These are phyloP conservation scores for Herpotrichia juniperi DNA, from an alignment of 2,329 filamentous ascomycete species.

Conservation along the genomic window DNA sequence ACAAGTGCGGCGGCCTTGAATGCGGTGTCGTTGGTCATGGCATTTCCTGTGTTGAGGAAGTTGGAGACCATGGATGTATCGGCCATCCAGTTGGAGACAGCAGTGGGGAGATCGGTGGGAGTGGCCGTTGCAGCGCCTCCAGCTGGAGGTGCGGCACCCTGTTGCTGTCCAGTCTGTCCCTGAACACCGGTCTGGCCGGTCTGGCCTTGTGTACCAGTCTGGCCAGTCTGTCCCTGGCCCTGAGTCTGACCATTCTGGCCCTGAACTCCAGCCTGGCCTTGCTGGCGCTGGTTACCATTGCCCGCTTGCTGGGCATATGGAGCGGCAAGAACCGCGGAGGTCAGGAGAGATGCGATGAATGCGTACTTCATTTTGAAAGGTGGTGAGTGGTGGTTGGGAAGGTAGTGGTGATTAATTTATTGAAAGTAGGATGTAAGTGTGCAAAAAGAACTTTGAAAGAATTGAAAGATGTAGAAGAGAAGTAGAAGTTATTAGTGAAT, in stretches of 20 bases:
- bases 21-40: constrained; percentile 39
- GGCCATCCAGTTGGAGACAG: constrained; percentile 45
- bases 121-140: constrained; percentile 12
- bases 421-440: constrained; percentile 6
- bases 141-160: constrained; percentile 13
- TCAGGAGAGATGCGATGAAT: constrained; percentile 40
- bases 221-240: background rate
- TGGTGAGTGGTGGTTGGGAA: background rate
- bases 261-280: background rate
- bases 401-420: constrained; percentile 14
- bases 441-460: constrained; percentile 1
- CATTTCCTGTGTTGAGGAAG: constrained; percentile 42
- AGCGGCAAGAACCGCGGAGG: constrained; percentile 38
- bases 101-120: constrained; percentile 39
- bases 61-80: constrained; percentile 47
- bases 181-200: constrained; percentile 1
- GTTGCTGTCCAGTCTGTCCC: constrained; percentile 5
- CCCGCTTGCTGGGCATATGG: constrained; percentile 29
- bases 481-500: constrained; percentile 5
- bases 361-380: constrained; percentile 44
- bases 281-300: constrained; percentile 16
- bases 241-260: background rate
- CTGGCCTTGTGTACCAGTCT: background rate
- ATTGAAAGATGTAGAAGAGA: constrained; percentile 5
- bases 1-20: constrained; percentile 46